Evolutionary conservation across 306 rosid species (phyloP).

Genomic region (Dryas alaskensis): DNA sequence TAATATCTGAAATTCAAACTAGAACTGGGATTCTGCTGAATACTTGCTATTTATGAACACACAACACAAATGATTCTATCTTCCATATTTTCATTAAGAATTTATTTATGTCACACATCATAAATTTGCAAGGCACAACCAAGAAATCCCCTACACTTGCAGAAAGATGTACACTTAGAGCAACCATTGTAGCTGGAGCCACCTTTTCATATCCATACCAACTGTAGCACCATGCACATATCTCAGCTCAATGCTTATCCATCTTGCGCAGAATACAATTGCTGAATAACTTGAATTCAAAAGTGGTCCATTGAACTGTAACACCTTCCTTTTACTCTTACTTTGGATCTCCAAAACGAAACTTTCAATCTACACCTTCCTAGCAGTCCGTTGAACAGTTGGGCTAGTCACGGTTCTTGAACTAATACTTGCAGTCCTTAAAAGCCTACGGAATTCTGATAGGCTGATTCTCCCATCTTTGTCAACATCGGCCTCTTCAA

Average conservation of each 20-base stretch:
- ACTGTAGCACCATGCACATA: slow-evolving; percentile 25
- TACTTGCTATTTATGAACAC: neutral
- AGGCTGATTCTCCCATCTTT: slow-evolving; percentile 93
- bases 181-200: slow-evolving; percentile 39
- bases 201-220: slow-evolving; percentile 37
- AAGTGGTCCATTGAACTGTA: slow-evolving; percentile 28
- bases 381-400: slow-evolving; percentile 16
- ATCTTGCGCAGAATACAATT: slow-evolving; percentile 30
- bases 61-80: slow-evolving; percentile 7
- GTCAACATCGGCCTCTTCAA: slow-evolving; percentile 96
- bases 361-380: slow-evolving; percentile 42
- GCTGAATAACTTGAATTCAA: slow-evolving; percentile 30
- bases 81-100: slow-evolving; percentile 27
- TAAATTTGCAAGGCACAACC: slow-evolving; percentile 43
- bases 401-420: slow-evolving; percentile 53
- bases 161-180: slow-evolving; percentile 42
- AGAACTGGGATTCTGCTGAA: neutral
- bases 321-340: slow-evolving; percentile 33
- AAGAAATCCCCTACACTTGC: slow-evolving; percentile 39
- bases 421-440: slow-evolving; percentile 91
- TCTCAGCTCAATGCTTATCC: slow-evolving; percentile 21
- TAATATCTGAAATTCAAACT: neutral
- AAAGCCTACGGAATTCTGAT: slow-evolving; percentile 80
- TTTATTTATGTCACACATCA: slow-evolving; percentile 52
- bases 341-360: slow-evolving; percentile 27